Conservation (phyloP, 306 rosid species). For the Prinsepia uniflora region DNA sequence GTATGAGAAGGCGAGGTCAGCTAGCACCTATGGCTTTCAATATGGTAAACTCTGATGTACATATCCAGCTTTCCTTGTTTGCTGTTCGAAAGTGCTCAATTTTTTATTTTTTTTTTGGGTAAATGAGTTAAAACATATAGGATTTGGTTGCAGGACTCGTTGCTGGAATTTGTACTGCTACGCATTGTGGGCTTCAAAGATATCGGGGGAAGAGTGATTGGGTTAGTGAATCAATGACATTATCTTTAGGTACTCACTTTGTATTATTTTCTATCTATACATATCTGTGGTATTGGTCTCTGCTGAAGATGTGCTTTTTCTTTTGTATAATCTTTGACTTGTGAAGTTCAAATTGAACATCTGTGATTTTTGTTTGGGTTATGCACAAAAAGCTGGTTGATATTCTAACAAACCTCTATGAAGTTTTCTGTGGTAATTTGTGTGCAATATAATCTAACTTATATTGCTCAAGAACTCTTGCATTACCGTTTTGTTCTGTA, state of each 20-base stretch:
- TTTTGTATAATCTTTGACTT: too few relatives aligned
- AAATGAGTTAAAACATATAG: conserved; percentile 10
- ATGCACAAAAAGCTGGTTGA: not conserved
- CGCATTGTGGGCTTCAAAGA: conserved; percentile 65
- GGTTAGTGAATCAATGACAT: conserved; percentile 43
- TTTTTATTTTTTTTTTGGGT: too few relatives aligned
- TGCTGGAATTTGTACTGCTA: conserved; percentile 49
- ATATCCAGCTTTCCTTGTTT: not conserved
- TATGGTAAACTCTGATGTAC: conserved; percentile 48
- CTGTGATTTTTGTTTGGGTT: not conserved
- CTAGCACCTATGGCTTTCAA: conserved; percentile 45
- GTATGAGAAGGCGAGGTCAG: conserved; percentile 53
- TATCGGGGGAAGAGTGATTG: conserved; percentile 64
- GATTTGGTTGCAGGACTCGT: conserved; percentile 51
- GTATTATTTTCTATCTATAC: not conserved
- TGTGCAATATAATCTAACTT: not conserved
- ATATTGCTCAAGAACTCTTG: not conserved
- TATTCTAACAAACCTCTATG: not conserved
- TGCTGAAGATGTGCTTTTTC: not conserved
- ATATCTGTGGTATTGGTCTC: not conserved
- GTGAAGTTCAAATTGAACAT: not conserved
- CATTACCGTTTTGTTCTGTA: not conserved
- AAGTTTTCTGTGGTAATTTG: not conserved
- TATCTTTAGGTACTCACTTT: not conserved
- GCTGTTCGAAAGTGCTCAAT: not conserved